These are phyloP conservation scores for Panicum virgatum DNA, from an alignment of 202 grass and related monocot species.

Conservation along the genomic window DNA sequence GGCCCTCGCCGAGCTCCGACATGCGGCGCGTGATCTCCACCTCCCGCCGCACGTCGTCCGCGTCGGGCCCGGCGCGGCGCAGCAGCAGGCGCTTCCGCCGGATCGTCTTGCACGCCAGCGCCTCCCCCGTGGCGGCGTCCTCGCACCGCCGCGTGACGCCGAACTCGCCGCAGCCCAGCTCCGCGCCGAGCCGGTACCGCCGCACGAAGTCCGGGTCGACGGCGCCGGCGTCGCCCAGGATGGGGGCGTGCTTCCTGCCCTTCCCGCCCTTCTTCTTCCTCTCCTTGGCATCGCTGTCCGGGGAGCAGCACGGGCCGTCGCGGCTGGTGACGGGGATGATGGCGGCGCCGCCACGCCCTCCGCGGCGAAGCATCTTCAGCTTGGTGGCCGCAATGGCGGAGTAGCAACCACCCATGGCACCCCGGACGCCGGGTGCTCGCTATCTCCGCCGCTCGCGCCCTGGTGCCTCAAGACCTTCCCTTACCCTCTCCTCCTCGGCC, in stretches of 20 bases:
- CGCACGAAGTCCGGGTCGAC: conserved; percentile 43
- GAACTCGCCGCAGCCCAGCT: conserved; percentile 90
- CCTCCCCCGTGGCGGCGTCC: conserved; percentile 57
- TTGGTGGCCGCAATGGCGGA: conserved; percentile 52
- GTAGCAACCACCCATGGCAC: conserved; percentile 88
- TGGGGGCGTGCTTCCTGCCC: conserved; percentile 14
- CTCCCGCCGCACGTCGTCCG: conserved; percentile 69
- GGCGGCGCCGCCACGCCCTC: conserved; percentile 18
- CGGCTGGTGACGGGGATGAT: conserved; percentile 40
- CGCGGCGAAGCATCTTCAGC: conserved; percentile 32
- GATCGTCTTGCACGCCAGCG: conserved; percentile 87
- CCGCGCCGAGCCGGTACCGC: conserved; percentile 67
- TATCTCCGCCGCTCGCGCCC: conserved; percentile 38
- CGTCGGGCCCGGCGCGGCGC: conserved; percentile 50
- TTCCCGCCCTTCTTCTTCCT: neutral
- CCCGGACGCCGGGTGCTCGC: conserved; percentile 34
- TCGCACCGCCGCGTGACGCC: conserved; percentile 75
- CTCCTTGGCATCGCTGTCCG: neutral
- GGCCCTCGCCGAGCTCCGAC: conserved; percentile 36
- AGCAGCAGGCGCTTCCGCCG: conserved; percentile 50
- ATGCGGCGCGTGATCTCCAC: conserved; percentile 67
- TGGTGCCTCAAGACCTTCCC: neutral
- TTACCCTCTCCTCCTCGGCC: neutral
- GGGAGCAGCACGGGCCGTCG: conserved; percentile 26
- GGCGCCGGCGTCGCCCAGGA: conserved; percentile 20